phyloP scores from a whole-genome alignment of 352 stramenopile genomes.

The Blastocystis sp. region DNA sequence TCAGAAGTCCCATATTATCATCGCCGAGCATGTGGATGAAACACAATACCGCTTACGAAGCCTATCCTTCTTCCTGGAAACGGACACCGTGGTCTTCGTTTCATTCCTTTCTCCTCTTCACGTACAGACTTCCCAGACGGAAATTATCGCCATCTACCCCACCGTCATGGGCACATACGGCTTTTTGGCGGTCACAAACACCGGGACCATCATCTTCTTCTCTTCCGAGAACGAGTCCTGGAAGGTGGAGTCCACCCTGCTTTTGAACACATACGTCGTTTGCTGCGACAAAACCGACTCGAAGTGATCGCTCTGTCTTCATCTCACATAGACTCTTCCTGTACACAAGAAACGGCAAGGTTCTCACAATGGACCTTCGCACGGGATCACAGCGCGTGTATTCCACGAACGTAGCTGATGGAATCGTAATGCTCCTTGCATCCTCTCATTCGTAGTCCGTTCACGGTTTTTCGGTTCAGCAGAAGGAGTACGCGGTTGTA shows the following conservation, averaged over 20 bases:
- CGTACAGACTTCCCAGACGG: neutral
- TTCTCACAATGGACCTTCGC: neutral
- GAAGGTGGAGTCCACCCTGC: neutral
- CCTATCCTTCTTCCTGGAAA: neutral
- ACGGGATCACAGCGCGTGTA: neutral
- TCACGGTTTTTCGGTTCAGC: neutral
- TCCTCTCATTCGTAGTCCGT: neutral
- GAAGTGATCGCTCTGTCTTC: neutral
- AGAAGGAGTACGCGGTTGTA: neutral
- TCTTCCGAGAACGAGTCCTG: neutral
- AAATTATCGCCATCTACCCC: slow-evolving; percentile 1
- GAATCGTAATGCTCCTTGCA: neutral
- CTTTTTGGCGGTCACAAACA: neutral
- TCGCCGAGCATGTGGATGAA: neutral
- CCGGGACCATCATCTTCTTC: slow-evolving; percentile 11
- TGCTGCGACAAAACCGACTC: neutral
- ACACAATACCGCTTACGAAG: neutral
- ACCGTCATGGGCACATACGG: neutral
- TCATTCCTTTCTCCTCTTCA: neutral
- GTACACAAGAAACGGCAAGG: neutral
- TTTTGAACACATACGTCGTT: neutral
- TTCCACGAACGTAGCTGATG: neutral
- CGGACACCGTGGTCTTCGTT: neutral
- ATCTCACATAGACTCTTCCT: neutral
- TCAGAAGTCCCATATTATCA: neutral